phyloP scores from a whole-genome alignment of 2,329 filamentous ascomycete genomes.

The Colletotrichum filicis region DNA sequence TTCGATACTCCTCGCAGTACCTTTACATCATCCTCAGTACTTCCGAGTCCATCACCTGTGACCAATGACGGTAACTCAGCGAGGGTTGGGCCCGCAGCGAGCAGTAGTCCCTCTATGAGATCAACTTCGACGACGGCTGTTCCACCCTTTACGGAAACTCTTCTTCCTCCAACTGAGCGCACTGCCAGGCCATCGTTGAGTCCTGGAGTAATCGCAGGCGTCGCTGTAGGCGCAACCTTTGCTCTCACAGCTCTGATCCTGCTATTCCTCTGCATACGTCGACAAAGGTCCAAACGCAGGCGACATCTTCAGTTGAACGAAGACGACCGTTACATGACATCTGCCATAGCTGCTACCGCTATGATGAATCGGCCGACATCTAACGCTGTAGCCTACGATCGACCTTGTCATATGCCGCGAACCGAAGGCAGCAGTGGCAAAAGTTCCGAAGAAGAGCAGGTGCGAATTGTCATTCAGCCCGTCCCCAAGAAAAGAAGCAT shows the following conservation, averaged over 20 bases:
- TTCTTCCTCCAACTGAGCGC: neutral
- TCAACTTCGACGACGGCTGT: neutral
- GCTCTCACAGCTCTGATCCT: constrained; percentile 38
- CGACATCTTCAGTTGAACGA: constrained; percentile 24
- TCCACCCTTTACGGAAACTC: constrained; percentile 12
- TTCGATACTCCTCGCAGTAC: neutral
- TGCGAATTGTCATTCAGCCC: constrained; percentile 46
- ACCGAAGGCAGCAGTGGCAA: constrained; percentile 14
- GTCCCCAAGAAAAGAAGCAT: constrained; percentile 33
- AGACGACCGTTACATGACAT: constrained; percentile 34
- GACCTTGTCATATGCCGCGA: neutral
- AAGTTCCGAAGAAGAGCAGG: constrained; percentile 38
- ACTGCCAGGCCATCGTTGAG: constrained; percentile 31
- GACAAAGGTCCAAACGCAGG: constrained; percentile 36
- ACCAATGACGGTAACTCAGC: neutral
- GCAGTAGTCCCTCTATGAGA: neutral
- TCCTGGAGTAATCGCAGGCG: constrained; percentile 42
- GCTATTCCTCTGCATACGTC: constrained; percentile 34
- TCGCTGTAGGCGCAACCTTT: constrained; percentile 39
- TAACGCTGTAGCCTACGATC: neutral
- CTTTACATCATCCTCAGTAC: neutral
- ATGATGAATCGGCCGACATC: neutral
- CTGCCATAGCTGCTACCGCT: neutral
- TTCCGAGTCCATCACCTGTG: neutral
- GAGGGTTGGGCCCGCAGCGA: neutral